Base-by-base conservation (phyloP, 805 yeast species). In the Saccharomycopsis selenospora region DNA sequence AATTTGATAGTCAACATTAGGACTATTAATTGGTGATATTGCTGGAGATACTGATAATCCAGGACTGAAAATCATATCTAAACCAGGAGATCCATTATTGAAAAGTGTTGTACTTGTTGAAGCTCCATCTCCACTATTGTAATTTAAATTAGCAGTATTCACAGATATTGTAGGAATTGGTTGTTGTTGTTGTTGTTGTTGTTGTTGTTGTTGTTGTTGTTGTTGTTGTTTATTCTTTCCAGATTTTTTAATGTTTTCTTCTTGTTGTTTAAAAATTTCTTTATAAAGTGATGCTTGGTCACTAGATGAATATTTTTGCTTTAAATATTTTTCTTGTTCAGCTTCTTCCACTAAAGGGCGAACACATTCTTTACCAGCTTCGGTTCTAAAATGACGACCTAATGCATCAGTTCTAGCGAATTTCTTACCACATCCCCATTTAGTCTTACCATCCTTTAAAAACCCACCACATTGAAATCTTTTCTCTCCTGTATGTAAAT, bases 361-460 rank as follows among this genome's bases (percentile, higher is more conserved):
- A 26, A 85, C 80, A 65, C 95, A 85, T 45, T 71, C 70, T 66
- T 80, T 79, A 3, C 93, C 93, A 27, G 84, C 77, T 56, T 82
- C 91, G 0, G 95, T 84, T 57, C 84, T 76, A 62, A 85, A 84
- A 65, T 85, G 95, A 56, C 93, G 70, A 4, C 86, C 77, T 45
- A 85, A 64, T 0, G 91, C 93, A 67, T 85, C 95, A 30, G 86
- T 78, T 55, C 95, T 66, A 3, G 90, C 91, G 67, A 85, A 85
- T 57, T 76, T 72, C 66, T 81, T 82, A 4, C 85, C 85, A 65
- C 95, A 85, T 0, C 95, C 95, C 95, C 95, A 85, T 17, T 45
- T 42, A 1, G 72, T 57, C 2, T 57, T 59, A 4, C 84, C 83
- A 57, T 76, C 75, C 52, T 75, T 73, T 48, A 83, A 63, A 3